Percentiles rank a stretch among this genome's conserved stretches.
Evolutionary conservation across 108 stramenopile genomes (phyloP).

Genomic region (Epithemia pelagica): DNA sequence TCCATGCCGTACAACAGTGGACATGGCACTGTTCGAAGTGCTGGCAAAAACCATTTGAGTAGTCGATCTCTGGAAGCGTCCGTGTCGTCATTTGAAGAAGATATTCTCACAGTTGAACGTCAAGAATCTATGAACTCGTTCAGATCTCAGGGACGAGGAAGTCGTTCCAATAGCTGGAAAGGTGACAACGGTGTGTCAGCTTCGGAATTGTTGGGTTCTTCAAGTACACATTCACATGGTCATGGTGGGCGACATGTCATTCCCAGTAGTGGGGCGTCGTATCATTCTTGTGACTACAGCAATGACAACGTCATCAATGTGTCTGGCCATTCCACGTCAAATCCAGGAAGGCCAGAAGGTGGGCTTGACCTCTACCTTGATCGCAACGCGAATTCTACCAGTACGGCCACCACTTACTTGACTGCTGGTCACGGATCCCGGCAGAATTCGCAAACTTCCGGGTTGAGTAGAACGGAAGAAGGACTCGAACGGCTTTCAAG

Average conservation of each 20-base stretch:
- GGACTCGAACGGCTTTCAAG: conserved; percentile 9
- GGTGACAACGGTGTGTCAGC: background rate
- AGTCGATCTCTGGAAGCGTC: conserved; percentile 16
- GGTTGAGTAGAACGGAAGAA: background rate
- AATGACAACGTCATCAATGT: background rate
- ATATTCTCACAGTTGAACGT: background rate
- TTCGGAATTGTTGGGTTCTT: background rate
- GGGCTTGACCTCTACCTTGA: background rate
- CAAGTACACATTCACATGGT: background rate
- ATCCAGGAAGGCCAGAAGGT: background rate
- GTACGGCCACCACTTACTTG: conserved; percentile 1
- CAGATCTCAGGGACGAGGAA: background rate
- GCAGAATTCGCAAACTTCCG: background rate
- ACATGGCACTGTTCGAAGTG: background rate
- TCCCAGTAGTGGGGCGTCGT: background rate
- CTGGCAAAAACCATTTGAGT: conserved; percentile 3
- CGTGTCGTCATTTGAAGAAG: conserved; percentile 19
- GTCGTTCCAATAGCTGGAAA: background rate
- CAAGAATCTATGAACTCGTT: background rate
- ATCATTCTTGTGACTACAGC: background rate
- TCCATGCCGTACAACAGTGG: background rate
- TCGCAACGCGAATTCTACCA: background rate
- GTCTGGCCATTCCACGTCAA: background rate
- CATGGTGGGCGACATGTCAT: background rate
- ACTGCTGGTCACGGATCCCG: background rate